Evolutionary conservation across 495 filamentous ascomycete genomes (phyloP).

Genomic region (Usnea hakonensis): DNA sequence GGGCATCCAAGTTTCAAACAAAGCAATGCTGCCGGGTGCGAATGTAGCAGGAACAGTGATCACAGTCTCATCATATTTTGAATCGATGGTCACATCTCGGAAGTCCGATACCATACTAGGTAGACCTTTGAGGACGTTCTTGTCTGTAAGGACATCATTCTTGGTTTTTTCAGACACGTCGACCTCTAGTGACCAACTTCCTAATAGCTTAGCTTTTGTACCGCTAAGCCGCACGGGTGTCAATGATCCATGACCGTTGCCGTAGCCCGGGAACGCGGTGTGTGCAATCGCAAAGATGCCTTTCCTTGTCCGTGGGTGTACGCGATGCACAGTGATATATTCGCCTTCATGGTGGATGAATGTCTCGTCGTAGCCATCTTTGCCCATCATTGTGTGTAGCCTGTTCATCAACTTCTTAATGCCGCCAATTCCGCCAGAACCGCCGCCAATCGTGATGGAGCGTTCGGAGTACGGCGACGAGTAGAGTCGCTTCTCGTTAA

Average conservation of each 20-base stretch:
- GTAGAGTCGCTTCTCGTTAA: constrained; percentile 78
- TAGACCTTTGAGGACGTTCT: constrained; percentile 64
- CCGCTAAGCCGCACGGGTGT: constrained; percentile 69
- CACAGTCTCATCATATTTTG: constrained; percentile 58
- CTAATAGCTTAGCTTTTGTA: constrained; percentile 66
- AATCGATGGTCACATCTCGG: constrained; percentile 60
- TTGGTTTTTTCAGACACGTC: constrained; percentile 60
- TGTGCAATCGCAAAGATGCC: constrained; percentile 94
- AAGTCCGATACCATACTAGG: constrained; percentile 70
- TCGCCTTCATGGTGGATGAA: constrained; percentile 94
- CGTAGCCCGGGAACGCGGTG: constrained; percentile 85
- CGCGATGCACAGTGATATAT: constrained; percentile 92
- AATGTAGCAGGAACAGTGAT: constrained; percentile 76
- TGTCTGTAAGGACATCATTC: constrained; percentile 56
- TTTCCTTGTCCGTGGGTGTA: constrained; percentile 81
- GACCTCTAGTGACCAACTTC: constrained; percentile 83
- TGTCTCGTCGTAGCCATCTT: constrained; percentile 87
- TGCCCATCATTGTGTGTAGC: constrained; percentile 89
- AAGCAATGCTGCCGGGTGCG: constrained; percentile 83
- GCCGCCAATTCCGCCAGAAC: constrained; percentile 64
- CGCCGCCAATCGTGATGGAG: constrained; percentile 50
- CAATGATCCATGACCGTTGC: constrained; percentile 68
- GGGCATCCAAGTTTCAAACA: constrained; percentile 94
- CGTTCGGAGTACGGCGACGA: constrained; percentile 59
- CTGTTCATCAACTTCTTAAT: constrained; percentile 87